Percentiles rank a stretch among this genome's conserved stretches.
Evolutionary conservation across 352 stramenopile genomes (phyloP).

Genomic region (Peronosclerospora sorghi): DNA sequence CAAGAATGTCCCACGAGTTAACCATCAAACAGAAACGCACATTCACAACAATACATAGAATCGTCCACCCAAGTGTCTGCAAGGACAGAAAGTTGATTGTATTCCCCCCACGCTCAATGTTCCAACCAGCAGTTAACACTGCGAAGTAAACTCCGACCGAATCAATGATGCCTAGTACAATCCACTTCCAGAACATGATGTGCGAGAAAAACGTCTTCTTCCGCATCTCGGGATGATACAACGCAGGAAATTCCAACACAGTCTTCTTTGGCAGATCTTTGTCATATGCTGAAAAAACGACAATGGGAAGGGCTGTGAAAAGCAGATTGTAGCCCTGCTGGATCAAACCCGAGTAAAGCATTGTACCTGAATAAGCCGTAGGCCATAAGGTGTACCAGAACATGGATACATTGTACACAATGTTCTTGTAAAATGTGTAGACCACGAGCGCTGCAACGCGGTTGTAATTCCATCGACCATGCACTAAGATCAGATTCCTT

Average conservation of each 20-base stretch:
- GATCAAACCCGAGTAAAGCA: constrained; percentile 78
- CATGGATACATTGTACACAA: constrained; percentile 85
- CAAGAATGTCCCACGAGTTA: constrained; percentile 66
- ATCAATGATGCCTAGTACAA: constrained; percentile 61
- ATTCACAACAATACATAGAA: constrained; percentile 70
- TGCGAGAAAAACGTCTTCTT: constrained; percentile 62
- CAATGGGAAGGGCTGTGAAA: constrained; percentile 89
- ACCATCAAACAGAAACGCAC: constrained; percentile 70
- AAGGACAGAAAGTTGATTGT: constrained; percentile 55
- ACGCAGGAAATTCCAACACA: constrained; percentile 41
- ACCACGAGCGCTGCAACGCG: constrained; percentile 80
- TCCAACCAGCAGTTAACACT: constrained; percentile 31
- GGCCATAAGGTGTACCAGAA: constrained; percentile 83
- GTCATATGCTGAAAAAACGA: constrained; percentile 75
- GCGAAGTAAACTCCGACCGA: constrained; percentile 66
- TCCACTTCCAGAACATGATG: constrained; percentile 83
- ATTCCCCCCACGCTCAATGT: constrained; percentile 48
- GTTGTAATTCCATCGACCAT: constrained; percentile 83
- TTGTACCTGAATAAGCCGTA: constrained; percentile 87
- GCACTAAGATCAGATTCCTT: constrained; percentile 56
- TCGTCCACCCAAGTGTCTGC: constrained; percentile 56
- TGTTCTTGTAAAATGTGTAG: constrained; percentile 89
- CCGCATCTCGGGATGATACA: constrained; percentile 56
- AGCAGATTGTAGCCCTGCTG: constrained; percentile 93
- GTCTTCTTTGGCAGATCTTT: constrained; percentile 62